phyloP scores from a whole-genome alignment of 169 alveolate species.

The Eimeria tenella region DNA sequence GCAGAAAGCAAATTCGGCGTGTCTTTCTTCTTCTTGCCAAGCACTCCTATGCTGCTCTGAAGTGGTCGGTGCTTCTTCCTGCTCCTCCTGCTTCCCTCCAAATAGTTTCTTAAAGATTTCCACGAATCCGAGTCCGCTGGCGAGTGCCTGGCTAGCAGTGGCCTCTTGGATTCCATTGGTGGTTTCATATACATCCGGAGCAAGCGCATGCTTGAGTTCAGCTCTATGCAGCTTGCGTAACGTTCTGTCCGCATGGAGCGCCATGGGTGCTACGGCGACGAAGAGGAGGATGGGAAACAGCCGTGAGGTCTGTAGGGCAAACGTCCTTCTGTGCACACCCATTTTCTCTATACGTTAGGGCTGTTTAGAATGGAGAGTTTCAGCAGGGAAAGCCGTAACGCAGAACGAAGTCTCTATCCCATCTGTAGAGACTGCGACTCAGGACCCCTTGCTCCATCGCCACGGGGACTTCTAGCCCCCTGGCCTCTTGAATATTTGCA shows the following conservation, averaged over 20 bases:
- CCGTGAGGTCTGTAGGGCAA: neutral
- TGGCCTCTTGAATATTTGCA: too few species aligned
- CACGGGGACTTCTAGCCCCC: constrained; percentile 39
- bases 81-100: constrained; percentile 22
- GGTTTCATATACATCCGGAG: neutral
- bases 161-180: neutral
- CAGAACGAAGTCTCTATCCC: neutral
- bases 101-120: constrained; percentile 60
- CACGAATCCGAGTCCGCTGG: constrained; percentile 24
- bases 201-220: neutral
- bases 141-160: neutral
- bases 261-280: neutral
- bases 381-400: neutral
- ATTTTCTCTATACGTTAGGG: neutral
- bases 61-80: constrained; percentile 59
- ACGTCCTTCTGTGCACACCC: neutral
- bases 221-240: constrained; percentile 7
- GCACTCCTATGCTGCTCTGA: constrained; percentile 53
- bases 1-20: constrained; percentile 56
- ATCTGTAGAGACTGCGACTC: constrained; percentile 1
- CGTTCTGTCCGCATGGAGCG: neutral
- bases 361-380: neutral
- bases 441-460: neutral
- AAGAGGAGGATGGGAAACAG: neutral
- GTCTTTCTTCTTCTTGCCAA: constrained; percentile 66